Evolutionary conservation across 352 stramenopile genomes (phyloP), one percentile per base, ranked within the genome.

Genomic region (Pythium scleroteichum): DNA sequence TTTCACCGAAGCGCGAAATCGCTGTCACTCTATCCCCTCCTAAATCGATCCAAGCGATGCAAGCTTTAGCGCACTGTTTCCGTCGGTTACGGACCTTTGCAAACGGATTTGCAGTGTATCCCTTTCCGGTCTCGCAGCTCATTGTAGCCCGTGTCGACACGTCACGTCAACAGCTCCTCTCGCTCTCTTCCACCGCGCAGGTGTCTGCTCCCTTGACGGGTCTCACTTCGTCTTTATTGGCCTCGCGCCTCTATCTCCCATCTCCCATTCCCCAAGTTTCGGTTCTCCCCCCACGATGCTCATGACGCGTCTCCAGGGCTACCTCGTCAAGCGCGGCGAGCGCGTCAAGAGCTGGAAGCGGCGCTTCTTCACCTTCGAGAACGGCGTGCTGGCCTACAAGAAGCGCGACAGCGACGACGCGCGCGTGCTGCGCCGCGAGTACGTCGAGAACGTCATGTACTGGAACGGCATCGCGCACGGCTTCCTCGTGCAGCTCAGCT

Each of bases 261-360:
- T 5, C 10, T 35, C 29, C 29, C 29, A 35, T 35, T 35, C n/a
- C n/a, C n/a, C n/a, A n/a, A n/a, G n/a, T n/a, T n/a, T n/a, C n/a
- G n/a, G n/a, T n/a, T n/a, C n/a, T 35, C 29, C 10, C 29, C 29
- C 5, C 29, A 35, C 29, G 29, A 35, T 35, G 29, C 29, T 35
- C 29, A 35, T 35, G 29, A 44, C 48, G 29, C 27, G 53, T 23
- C 55, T 80, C 29, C 56, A 76, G 54, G 81, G 81, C 13, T 88
- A 80, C 60, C 75, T 91, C 17, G 63, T 70, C 38, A 86, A 85
- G 60, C 77, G 79, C 32, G 76, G 81, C 14, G 73, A 71, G 39
- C 81, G 82, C 51, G 61, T 91, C 55, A 86, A 85, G 64, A 85
- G 62, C 62, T 91, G 81, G 81, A 83, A 84, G 51, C 69, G 73